These are phyloP conservation scores for Cynanchum wilfordii DNA, from an alignment of 257 asterid genomes.

Conservation along the genomic window DNA sequence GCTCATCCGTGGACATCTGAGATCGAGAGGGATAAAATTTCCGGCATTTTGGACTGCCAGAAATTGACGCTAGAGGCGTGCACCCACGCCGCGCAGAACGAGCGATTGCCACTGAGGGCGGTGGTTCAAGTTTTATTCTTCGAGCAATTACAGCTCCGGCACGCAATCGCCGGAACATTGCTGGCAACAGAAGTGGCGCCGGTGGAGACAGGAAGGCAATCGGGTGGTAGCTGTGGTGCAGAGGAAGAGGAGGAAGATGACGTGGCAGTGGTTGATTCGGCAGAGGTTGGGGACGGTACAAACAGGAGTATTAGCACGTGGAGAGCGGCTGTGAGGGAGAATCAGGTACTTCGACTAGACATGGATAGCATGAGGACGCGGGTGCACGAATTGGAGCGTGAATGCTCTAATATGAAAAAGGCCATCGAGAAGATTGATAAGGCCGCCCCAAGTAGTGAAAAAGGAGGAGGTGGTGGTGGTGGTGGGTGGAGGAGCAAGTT, in stretches of 20 bases:
- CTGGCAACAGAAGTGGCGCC: conserved; percentile 39
- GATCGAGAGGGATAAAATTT: conserved; percentile 69
- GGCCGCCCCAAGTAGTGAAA: conserved; percentile 31
- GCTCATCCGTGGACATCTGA: conserved; percentile 88
- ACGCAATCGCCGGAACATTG: conserved; percentile 77
- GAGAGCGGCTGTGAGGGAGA: conserved; percentile 78
- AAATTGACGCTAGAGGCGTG: conserved; percentile 94
- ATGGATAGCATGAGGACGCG: conserved; percentile 87
- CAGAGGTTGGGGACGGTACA: conserved; percentile 28
- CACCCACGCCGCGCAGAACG: conserved; percentile 97
- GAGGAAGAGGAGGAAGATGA: conserved; percentile 22
- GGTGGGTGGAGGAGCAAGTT: conserved; percentile 56
- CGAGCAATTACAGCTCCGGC: conserved; percentile 99
- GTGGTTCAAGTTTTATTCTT: conserved; percentile 91
- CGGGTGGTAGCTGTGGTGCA: conserved; percentile 15
- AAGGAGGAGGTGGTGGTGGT: conserved; percentile 16
- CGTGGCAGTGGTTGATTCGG: conserved; percentile 14
- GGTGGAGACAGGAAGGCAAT: conserved; percentile 22
- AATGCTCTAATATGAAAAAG: conserved; percentile 77
- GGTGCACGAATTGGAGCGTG: conserved; percentile 79
- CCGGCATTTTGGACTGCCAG: conserved; percentile 81
- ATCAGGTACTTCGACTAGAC: conserved; percentile 69
- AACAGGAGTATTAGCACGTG: conserved; percentile 37
- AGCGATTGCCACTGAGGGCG: conserved; percentile 87
- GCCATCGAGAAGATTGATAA: conserved; percentile 64